phyloP scores from a whole-genome alignment of 768 basidiomycete species.

The Lactarius sanguifluus region DNA sequence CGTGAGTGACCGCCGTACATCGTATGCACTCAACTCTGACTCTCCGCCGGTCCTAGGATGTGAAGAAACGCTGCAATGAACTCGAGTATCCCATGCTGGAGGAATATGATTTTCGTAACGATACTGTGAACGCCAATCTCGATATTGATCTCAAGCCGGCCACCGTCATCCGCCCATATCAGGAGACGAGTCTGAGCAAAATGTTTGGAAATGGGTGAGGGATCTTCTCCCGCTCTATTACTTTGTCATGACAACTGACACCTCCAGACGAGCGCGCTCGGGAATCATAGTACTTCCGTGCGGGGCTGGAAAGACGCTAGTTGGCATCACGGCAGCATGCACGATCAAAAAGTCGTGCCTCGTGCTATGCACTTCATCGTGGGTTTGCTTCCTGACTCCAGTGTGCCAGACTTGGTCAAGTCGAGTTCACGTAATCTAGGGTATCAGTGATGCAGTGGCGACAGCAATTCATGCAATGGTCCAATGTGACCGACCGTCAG shows the following conservation, averaged over 20 bases:
- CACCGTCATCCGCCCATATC: slow-evolving; percentile 96
- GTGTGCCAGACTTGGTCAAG: slow-evolving; percentile 2
- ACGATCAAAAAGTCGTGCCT: slow-evolving; percentile 99
- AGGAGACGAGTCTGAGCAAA: slow-evolving; percentile 97
- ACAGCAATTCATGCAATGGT: slow-evolving; percentile 98
- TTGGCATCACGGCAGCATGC: slow-evolving; percentile 99
- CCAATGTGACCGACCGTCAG: slow-evolving; percentile 94
- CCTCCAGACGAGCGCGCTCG: slow-evolving; percentile 83
- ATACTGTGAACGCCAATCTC: slow-evolving; percentile 92
- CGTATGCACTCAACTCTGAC: background rate
- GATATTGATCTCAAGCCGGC: slow-evolving; percentile 99
- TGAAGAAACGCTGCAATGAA: slow-evolving; percentile 95
- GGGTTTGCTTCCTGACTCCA: slow-evolving; percentile 38
- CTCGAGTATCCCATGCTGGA: slow-evolving; percentile 98
- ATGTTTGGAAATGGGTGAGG: slow-evolving; percentile 98
- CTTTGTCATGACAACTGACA: slow-evolving; percentile 20
- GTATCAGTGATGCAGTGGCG: slow-evolving; percentile 99
- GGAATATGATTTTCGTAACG: slow-evolving; percentile 98
- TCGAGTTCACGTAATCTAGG: slow-evolving; percentile 39
- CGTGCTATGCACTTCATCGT: slow-evolving; percentile 97
- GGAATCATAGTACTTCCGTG: slow-evolving; percentile 99
- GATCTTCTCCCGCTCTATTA: slow-evolving; percentile 5
- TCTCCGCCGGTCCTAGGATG: slow-evolving; percentile 56
- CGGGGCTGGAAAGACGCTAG: slow-evolving; percentile 97
- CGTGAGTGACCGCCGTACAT: slow-evolving; percentile 43